Conservation (phyloP, 805 yeast genomes). For the Suhomyces sp. region DNA sequence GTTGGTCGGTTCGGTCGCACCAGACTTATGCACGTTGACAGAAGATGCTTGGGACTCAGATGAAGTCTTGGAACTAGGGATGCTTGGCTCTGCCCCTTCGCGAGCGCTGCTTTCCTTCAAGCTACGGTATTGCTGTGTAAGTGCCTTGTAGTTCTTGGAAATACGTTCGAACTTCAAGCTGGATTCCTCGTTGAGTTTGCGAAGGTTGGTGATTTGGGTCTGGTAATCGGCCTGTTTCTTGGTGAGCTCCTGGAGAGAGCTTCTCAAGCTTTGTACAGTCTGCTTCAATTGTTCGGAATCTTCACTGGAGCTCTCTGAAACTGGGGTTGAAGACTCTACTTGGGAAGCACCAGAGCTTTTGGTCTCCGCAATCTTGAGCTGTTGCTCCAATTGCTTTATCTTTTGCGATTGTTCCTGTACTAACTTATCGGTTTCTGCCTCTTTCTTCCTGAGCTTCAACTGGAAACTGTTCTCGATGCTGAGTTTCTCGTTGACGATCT, state of each 20-base stretch:
- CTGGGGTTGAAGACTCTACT: slow-evolving; percentile 3
- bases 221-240: slow-evolving; percentile 56
- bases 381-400: slow-evolving; percentile 36
- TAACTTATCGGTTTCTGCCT: slow-evolving; percentile 63
- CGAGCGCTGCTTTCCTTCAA: slow-evolving; percentile 28
- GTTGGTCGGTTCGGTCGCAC: slow-evolving; percentile 29
- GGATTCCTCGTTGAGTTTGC: slow-evolving; percentile 63
- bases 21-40: slow-evolving; percentile 13
- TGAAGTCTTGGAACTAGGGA: background rate
- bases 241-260: slow-evolving; percentile 50
- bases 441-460: slow-evolving; percentile 47
- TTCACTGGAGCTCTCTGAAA: background rate
- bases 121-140: slow-evolving; percentile 57
- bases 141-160: slow-evolving; percentile 63
- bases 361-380: slow-evolving; percentile 16
- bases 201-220: slow-evolving; percentile 48
- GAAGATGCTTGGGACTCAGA: background rate
- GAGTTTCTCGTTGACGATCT: slow-evolving; percentile 58
- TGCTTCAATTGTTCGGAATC: slow-evolving; percentile 20
- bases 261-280: slow-evolving; percentile 46
- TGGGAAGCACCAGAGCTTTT: background rate
- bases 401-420: slow-evolving; percentile 38
- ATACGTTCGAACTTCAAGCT: slow-evolving; percentile 63
- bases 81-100: slow-evolving; percentile 2
- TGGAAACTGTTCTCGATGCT: slow-evolving; percentile 55